These are phyloP conservation scores for Clonostachys sp. DNA, from an alignment of 2,329 filamentous ascomycete species.

Conservation along the genomic window DNA sequence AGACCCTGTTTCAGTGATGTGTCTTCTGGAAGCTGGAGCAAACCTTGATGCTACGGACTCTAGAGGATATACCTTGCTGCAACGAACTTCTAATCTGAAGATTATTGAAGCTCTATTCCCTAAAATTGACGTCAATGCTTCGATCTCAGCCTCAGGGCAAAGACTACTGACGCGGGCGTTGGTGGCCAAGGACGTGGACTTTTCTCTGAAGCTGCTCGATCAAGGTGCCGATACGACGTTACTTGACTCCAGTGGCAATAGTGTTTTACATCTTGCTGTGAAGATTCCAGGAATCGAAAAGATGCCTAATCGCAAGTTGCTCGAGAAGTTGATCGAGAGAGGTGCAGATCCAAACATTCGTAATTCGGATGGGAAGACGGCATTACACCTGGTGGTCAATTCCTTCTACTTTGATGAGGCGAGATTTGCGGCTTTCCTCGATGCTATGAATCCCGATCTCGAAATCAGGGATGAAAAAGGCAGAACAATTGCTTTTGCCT, in stretches of 20 bases:
- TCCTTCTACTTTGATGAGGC: neutral
- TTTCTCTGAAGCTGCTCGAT: neutral
- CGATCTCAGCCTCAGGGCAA: neutral
- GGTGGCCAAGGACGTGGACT: neutral
- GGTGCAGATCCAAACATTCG: neutral
- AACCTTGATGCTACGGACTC: neutral
- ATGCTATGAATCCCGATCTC: neutral
- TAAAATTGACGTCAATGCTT: neutral
- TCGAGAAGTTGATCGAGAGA: neutral
- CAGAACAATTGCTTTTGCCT: neutral
- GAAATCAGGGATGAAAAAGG: neutral
- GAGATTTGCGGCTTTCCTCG: neutral
- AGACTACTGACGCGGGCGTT: neutral
- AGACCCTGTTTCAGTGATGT: neutral
- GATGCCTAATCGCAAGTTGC: neutral
- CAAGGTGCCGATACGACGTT: neutral
- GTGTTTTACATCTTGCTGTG: neutral
- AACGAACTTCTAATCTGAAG: neutral
- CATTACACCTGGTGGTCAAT: neutral
- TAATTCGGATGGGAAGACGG: neutral
- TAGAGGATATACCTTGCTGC: neutral
- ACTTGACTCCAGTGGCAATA: neutral
- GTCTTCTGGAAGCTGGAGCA: neutral
- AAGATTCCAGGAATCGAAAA: too few species aligned
- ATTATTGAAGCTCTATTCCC: neutral